Evolutionary conservation across 2,329 filamentous ascomycete genomes (phyloP).

Genomic region (Xylariales sp.): DNA sequence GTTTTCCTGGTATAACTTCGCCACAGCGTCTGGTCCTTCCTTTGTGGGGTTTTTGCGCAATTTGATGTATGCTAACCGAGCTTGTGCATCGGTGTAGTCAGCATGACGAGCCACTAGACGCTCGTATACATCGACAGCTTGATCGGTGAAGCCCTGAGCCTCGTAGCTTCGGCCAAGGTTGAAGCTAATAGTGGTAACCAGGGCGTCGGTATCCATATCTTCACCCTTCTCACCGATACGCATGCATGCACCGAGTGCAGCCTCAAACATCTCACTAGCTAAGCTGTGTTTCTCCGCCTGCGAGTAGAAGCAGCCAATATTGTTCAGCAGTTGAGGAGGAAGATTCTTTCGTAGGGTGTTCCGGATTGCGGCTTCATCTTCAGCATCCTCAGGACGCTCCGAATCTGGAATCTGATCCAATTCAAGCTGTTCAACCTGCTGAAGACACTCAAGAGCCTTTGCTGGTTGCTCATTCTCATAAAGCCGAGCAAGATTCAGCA

Average conservation of each 20-base stretch:
- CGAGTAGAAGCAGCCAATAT: slow-evolving; percentile 94
- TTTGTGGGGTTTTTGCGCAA: slow-evolving; percentile 76
- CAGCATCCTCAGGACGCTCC: slow-evolving; percentile 56
- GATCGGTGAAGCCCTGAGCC: slow-evolving; percentile 71
- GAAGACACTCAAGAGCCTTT: slow-evolving; percentile 85
- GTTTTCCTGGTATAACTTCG: slow-evolving; percentile 80
- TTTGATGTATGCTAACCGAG: slow-evolving; percentile 85
- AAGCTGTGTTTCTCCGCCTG: slow-evolving; percentile 76
- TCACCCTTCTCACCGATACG: slow-evolving; percentile 73
- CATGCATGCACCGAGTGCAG: slow-evolving; percentile 84
- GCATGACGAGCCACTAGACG: slow-evolving; percentile 77
- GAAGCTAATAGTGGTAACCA: slow-evolving; percentile 95
- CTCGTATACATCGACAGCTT: slow-evolving; percentile 86
- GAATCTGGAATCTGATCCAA: slow-evolving; percentile 71
- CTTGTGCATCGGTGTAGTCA: slow-evolving; percentile 89
- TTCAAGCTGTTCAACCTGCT: slow-evolving; percentile 89
- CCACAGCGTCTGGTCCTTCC: slow-evolving; percentile 80
- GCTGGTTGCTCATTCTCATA: slow-evolving; percentile 85
- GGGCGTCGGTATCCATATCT: slow-evolving; percentile 77
- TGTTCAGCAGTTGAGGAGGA: slow-evolving; percentile 89
- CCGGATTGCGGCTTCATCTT: slow-evolving; percentile 58
- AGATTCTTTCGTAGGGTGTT: slow-evolving; percentile 69
- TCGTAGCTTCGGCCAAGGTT: slow-evolving; percentile 94
- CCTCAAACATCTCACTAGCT: slow-evolving; percentile 85
- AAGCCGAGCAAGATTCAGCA: slow-evolving; percentile 85